Evolutionary conservation across 305 asterid genomes (phyloP).

Genomic region (Fraxinus latifolia): DNA sequence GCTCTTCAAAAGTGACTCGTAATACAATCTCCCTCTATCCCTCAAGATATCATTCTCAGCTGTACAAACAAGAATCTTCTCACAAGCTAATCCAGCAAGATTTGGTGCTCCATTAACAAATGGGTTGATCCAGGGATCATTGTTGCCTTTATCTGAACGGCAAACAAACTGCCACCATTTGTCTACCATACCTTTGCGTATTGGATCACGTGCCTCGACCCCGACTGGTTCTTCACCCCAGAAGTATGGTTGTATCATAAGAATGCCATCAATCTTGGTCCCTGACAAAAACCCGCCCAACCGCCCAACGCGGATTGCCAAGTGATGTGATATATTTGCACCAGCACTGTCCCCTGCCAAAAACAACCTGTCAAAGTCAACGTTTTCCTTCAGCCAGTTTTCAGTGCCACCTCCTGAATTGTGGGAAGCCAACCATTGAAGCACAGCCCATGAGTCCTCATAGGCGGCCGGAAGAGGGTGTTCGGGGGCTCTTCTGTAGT

Average conservation of each 20-base stretch:
- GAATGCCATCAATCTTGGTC: constrained; percentile 35
- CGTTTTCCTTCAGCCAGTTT: constrained; percentile 42
- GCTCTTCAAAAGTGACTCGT: constrained; percentile 35
- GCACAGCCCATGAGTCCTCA: constrained; percentile 61
- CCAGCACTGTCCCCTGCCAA: constrained; percentile 87
- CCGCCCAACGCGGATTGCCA: constrained; percentile 33
- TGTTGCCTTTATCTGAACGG: constrained; percentile 52
- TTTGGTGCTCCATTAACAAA: constrained; percentile 31
- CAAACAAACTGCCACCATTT: constrained; percentile 74
- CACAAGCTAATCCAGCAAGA: constrained; percentile 35
- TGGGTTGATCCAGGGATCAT: constrained; percentile 72
- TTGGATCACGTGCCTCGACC: constrained; percentile 36
- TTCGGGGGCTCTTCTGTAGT: constrained; percentile 65
- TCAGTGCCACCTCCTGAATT: constrained; percentile 21
- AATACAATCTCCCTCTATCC: constrained; percentile 62
- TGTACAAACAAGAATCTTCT: constrained; percentile 42
- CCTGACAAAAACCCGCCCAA: constrained; percentile 14
- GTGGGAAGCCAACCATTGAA: constrained; percentile 46
- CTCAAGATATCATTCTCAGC: constrained; percentile 65
- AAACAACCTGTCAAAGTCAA: constrained; percentile 44
- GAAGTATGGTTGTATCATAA: constrained; percentile 66
- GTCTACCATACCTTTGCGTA: constrained; percentile 62
- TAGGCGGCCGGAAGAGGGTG: constrained; percentile 64
- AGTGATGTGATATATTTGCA: constrained; percentile 63
- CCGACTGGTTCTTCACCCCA: constrained; percentile 72